Evolutionary conservation across 371 early-diverging fungal genomes (phyloP).

Genomic region (Choanephora cucurbitarum): DNA sequence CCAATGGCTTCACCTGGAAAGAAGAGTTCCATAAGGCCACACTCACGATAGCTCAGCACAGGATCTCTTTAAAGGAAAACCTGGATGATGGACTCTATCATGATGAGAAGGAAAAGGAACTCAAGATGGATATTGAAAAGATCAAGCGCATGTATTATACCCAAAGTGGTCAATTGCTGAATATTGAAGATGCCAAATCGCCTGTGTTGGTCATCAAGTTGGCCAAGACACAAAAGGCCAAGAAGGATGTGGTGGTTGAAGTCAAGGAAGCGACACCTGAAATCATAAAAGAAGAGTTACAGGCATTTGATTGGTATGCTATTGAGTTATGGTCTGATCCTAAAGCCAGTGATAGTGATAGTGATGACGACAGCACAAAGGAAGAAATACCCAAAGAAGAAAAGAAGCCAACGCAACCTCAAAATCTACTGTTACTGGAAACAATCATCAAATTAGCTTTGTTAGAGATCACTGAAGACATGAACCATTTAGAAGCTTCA

Average conservation of each 20-base stretch:
- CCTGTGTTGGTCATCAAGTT: conserved; percentile 75
- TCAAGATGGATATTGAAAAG: conserved; percentile 31
- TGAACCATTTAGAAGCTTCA: conserved; percentile 62
- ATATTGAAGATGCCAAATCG: conserved; percentile 67
- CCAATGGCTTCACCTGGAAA: conserved; percentile 75
- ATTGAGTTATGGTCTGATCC: conserved; percentile 34
- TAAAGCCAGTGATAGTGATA: conserved; percentile 13
- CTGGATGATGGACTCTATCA: conserved; percentile 76
- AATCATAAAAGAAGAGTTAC: conserved; percentile 34
- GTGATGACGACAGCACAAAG: conserved; percentile 20
- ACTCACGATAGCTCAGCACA: not conserved
- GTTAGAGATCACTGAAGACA: conserved; percentile 64
- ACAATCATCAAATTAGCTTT: conserved; percentile 63
- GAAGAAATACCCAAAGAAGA: conserved; percentile 6
- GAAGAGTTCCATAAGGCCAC: conserved; percentile 63
- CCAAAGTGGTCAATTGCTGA: conserved; percentile 66
- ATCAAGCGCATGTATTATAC: conserved; percentile 69
- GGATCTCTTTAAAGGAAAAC: conserved; percentile 57
- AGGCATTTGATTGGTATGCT: conserved; percentile 45
- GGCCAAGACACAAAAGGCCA: conserved; percentile 16
- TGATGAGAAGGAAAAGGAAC: conserved; percentile 43
- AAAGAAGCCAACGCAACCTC: not conserved
- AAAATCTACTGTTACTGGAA: conserved; percentile 66
- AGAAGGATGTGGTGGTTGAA: conserved; percentile 15
- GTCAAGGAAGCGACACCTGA: conserved; percentile 31